A percentile compares a stretch with the other conserved stretches of the same genome.
Conservation (phyloP, 2,329 filamentous ascomycete genomes). For the Daldinia sp. region DNA sequence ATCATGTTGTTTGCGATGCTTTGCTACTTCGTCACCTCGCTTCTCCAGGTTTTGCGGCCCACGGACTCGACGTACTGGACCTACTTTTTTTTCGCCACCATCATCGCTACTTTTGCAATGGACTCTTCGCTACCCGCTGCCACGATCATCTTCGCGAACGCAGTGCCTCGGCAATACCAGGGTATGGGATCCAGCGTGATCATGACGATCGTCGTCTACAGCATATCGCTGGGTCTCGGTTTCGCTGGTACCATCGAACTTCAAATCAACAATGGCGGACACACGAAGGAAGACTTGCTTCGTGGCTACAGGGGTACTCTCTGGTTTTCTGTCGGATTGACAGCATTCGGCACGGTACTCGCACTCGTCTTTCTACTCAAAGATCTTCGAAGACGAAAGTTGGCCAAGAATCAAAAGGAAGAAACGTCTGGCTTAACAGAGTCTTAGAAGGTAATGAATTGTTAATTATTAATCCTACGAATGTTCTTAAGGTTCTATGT, state of each 20-base stretch:
- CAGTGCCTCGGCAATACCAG: background rate
- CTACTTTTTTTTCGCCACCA: background rate
- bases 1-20: background rate
- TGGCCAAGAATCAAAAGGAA: no score
- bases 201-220: background rate
- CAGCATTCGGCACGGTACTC: no score
- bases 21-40: background rate
- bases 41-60: background rate
- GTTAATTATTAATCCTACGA: no score
- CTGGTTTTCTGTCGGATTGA: no score
- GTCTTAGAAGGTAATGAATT: no score
- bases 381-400: no score
- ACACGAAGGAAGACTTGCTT: no score
- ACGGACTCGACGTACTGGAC: slow-evolving; percentile 40
- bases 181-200: background rate
- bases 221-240: background rate
- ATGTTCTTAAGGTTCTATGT: no score
- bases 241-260: background rate
- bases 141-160: background rate
- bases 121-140: background rate
- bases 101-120: background rate
- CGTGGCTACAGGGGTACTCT: no score
- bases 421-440: no score
- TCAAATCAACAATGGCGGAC: no score
- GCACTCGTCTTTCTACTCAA: no score